Conservation (phyloP, 306 rosid species). For the Rosa chinensis region DNA sequence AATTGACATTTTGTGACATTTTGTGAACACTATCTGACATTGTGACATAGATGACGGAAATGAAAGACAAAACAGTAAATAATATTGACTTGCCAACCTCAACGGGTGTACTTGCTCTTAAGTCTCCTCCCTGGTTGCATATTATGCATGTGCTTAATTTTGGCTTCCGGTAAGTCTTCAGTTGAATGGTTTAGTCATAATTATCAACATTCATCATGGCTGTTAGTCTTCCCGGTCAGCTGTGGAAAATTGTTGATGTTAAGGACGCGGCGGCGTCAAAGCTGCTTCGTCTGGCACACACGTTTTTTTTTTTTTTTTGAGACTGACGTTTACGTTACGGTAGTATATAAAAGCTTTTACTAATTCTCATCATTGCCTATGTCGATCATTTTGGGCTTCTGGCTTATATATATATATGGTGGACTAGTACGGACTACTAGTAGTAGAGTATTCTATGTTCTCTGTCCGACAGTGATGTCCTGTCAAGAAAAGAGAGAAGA, state of each 20-base stretch:
- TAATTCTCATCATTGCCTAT: neutral
- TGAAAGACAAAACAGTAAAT: too few relatives aligned
- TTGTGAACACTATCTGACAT: too few relatives aligned
- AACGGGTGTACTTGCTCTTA: too few relatives aligned
- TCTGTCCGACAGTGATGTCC: neutral
- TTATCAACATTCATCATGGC: neutral
- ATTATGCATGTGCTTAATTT: too few relatives aligned
- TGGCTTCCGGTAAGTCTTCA: neutral
- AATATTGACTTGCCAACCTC: too few relatives aligned
- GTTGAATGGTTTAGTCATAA: neutral
- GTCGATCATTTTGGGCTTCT: neutral
- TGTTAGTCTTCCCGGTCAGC: neutral
- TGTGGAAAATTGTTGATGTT: neutral
- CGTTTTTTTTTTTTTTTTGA: neutral
- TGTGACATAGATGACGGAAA: too few relatives aligned
- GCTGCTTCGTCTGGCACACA: neutral
- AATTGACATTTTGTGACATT: too few relatives aligned
- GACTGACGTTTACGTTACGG: neutral
- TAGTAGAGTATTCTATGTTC: neutral
- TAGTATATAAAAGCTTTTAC: neutral
- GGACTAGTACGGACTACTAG: neutral
- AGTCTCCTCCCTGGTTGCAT: neutral
- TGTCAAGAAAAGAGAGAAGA: neutral
- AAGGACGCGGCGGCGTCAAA: neutral
- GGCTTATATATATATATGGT: neutral